Evolutionary conservation across 805 yeast genomes (phyloP).

Genomic region (Zygotorulaspora sp.): DNA sequence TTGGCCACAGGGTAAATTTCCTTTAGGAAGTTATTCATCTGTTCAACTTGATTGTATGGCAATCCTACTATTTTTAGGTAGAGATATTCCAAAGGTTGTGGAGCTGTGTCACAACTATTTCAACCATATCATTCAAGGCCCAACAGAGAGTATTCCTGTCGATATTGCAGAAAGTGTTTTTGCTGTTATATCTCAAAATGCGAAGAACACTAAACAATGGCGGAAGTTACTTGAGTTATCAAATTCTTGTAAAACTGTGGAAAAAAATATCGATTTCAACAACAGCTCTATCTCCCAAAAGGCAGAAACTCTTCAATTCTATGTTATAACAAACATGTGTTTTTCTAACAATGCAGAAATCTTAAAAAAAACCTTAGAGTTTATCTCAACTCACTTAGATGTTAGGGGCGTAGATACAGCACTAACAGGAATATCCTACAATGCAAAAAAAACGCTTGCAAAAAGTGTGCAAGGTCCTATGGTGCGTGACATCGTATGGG

Average conservation of each 20-base stretch:
- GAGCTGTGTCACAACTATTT: slow-evolving; percentile 40
- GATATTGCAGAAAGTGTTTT: slow-evolving; percentile 46
- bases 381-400: slow-evolving; percentile 53
- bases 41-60: slow-evolving; percentile 40
- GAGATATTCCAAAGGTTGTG: slow-evolving; percentile 18
- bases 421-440: slow-evolving; percentile 49
- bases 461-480: background rate
- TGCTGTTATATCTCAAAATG: slow-evolving; percentile 38
- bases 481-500: slow-evolving; percentile 41
- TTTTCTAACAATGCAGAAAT: slow-evolving; percentile 44
- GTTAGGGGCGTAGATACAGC: slow-evolving; percentile 51
- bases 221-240: slow-evolving; percentile 53
- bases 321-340: slow-evolving; percentile 53
- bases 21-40: slow-evolving; percentile 19
- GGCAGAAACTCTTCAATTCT: slow-evolving; percentile 41
- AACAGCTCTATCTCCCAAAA: slow-evolving; percentile 12
- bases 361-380: slow-evolving; percentile 51
- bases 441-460: slow-evolving; percentile 17
- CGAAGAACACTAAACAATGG: slow-evolving; percentile 46
- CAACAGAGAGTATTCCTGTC: slow-evolving; percentile 47
- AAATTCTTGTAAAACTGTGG: slow-evolving; percentile 46
- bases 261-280: slow-evolving; percentile 26
- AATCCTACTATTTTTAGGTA: slow-evolving; percentile 23
- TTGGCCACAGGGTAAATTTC: slow-evolving; percentile 35
- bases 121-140: slow-evolving; percentile 51